Base-by-base conservation (phyloP, 208 protist species). In the Leishmania tarentolae region DNA sequence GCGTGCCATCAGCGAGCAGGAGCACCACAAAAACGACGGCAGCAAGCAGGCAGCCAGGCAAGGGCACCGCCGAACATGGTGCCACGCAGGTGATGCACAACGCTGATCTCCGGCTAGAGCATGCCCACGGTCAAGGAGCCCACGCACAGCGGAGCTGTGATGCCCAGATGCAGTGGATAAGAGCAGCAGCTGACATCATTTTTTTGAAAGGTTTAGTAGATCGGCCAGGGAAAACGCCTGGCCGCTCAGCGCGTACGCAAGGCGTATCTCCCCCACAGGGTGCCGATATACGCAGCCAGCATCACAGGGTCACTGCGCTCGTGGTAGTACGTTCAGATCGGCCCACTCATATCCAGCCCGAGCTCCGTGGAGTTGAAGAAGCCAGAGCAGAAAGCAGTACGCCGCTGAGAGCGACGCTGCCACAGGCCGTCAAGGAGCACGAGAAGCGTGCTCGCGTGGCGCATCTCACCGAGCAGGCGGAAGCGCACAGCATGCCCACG, bases 301-400 rank as follows among this genome's bases (percentile, higher is more conserved):
- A 91, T 90, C 66, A 91, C 79, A 35, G 88, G 82, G 5, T 92
- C 80, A 19, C 65, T 31, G 44, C 83, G 63, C 19, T 85, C 73
- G 56, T 76, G 57, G 78, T 80, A 89, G 68, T 89, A 85, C 57
- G 81, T 74, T 59, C 87, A 87, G 66, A 89, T 86, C 57, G 82
- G 83, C 75, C 86, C 86, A 7, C 75, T 63, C 46, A 87, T 86
- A 57, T 78, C 53, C 2, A 75, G 59, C 17, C 86, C 88, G 73
- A 94, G 88, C 52, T 95, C 90, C 17, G 86, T 70, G 72, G 93
- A 94, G 56, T 91, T 91, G 70, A 94, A 93, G 79, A 94, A 83
- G 46, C 91, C 91, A 31, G n/a, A 86, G 82, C 44, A 93, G 19
- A 57, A 84, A 87, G 87, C 40, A 96, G 70, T 46, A 84, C 44